Conservation (phyloP, 495 filamentous ascomycete genomes). For the Penicillium egyptiacum region DNA sequence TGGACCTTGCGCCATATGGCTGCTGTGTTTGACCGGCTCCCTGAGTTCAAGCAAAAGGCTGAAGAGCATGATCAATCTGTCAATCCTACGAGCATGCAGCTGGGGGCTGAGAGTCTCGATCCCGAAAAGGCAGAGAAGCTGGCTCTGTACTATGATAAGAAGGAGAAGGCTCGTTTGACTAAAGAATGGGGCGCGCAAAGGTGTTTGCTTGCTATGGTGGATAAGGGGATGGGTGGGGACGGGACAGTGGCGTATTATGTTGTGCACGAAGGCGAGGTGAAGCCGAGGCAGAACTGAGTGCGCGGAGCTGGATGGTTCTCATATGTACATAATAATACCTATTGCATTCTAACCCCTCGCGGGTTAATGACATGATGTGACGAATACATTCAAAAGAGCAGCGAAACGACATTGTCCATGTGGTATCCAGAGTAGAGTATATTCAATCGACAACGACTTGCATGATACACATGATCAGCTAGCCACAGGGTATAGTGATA, state of each 20-base stretch:
- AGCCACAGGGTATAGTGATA: conserved; percentile 39
- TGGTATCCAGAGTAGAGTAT: not conserved
- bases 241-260: conserved; percentile 95
- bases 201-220: conserved; percentile 75
- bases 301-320: not conserved
- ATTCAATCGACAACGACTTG: not conserved
- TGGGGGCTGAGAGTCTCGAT: conserved; percentile 1
- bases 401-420: conserved; percentile 2
- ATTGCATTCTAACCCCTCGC: conserved; percentile 1
- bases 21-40: conserved; percentile 75
- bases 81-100: not conserved
- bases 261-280: conserved; percentile 92
- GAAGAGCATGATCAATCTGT: conserved; percentile 31
- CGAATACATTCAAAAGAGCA: conserved; percentile 15
- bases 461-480: conserved; percentile 12
- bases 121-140: conserved; percentile 35
- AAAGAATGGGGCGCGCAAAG: conserved; percentile 61
- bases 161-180: conserved; percentile 27
- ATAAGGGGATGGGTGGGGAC: conserved; percentile 63
- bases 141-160: conserved; percentile 41
- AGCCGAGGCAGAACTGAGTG: conserved; percentile 85
- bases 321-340: conserved; percentile 8
- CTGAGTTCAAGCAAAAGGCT: conserved; percentile 19
- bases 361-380: conserved; percentile 1
- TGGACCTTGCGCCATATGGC: conserved; percentile 78